phyloP scores from a whole-genome alignment of 495 filamentous ascomycete species.

The Pyronema omphalodes region DNA sequence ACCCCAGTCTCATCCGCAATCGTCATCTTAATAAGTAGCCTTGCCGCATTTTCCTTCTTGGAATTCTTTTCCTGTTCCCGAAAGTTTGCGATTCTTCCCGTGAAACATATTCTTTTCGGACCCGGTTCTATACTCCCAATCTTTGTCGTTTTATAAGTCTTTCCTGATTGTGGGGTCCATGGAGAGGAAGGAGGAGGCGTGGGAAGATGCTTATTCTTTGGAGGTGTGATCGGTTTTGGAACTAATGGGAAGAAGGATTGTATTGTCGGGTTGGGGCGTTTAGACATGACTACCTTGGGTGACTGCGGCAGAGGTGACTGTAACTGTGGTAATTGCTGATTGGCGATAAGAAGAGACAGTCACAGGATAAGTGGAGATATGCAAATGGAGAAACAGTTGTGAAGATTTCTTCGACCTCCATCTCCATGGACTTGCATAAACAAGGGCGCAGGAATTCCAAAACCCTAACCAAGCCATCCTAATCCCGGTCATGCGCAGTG shows the following conservation, averaged over 20 bases:
- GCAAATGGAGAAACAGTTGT: too few species aligned
- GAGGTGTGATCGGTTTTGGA: neutral
- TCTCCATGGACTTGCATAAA: too few species aligned
- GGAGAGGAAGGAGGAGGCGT: neutral
- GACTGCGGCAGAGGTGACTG: too few species aligned
- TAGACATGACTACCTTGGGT: neutral
- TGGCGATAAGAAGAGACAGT: too few species aligned
- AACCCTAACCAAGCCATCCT: too few species aligned
- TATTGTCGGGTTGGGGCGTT: neutral
- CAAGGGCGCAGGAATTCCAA: too few species aligned
- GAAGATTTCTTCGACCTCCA: too few species aligned
- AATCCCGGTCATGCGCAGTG: too few species aligned
- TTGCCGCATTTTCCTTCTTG: neutral
- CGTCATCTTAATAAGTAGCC: neutral
- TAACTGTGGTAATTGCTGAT: too few species aligned
- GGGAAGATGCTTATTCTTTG: neutral
- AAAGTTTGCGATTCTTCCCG: slow-evolving; percentile 1
- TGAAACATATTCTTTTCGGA: neutral
- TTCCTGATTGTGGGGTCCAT: neutral
- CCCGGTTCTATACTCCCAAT: neutral
- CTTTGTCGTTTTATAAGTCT: neutral
- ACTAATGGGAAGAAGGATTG: neutral
- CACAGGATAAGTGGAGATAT: too few species aligned
- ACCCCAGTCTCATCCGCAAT: slow-evolving; percentile 1
- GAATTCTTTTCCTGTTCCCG: neutral